Conservation (phyloP, 2,329 filamentous ascomycete genomes). For the Septoria linicola region DNA sequence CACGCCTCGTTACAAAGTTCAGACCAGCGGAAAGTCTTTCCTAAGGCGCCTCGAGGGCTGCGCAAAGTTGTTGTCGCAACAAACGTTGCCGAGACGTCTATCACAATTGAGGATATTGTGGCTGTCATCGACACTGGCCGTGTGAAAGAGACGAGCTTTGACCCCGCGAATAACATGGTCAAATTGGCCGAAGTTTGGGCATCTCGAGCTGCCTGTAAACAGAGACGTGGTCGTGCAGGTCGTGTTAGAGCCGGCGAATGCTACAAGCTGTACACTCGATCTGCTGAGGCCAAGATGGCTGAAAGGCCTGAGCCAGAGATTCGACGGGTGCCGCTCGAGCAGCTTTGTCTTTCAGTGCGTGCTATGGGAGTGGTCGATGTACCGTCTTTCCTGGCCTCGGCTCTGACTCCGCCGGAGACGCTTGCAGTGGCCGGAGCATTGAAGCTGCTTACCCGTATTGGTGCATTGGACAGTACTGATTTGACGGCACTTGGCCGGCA, state of each 20-base stretch:
- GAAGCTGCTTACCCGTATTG: conserved; percentile 75
- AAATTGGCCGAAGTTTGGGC: conserved; percentile 94
- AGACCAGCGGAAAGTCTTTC: conserved; percentile 87
- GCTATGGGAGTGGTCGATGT: conserved; percentile 91
- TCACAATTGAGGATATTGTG: conserved; percentile 96
- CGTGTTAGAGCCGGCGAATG: conserved; percentile 87
- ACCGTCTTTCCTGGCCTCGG: conserved; percentile 74
- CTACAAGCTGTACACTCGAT: conserved; percentile 91
- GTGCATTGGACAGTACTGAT: conserved; percentile 80
- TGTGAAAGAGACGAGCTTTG: conserved; percentile 95
- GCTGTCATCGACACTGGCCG: conserved; percentile 93
- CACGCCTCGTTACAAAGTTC: conserved; percentile 87
- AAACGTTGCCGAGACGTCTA: conserved; percentile 96
- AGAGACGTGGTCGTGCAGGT: conserved; percentile 87
- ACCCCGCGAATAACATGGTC: conserved; percentile 88
- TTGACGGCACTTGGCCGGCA: conserved; percentile 89
- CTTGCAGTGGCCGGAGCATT: conserved; percentile 84
- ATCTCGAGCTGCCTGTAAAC: conserved; percentile 88
- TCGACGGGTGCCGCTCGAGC: conserved; percentile 85
- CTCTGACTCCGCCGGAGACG: conserved; percentile 83
- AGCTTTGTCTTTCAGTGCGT: conserved; percentile 89
- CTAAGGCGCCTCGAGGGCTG: conserved; percentile 70
- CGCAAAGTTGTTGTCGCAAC: conserved; percentile 92
- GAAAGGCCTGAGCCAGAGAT: conserved; percentile 93
- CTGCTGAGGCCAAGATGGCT: conserved; percentile 79